Evolutionary conservation across 208 protist genomes (phyloP).

Genomic region (Crithidia brevicula): DNA sequence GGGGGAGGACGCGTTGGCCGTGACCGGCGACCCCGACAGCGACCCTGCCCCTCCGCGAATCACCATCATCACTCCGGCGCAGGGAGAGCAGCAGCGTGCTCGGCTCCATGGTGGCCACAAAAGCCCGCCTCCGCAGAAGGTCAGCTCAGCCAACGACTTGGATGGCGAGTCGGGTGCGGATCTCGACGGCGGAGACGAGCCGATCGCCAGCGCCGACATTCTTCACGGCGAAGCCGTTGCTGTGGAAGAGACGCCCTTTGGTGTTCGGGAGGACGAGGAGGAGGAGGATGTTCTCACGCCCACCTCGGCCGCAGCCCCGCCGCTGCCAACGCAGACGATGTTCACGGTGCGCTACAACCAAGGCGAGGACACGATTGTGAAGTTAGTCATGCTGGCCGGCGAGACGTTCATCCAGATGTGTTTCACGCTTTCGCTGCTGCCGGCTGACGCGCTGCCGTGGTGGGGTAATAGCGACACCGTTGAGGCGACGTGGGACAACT

Average conservation of each 20-base stretch:
- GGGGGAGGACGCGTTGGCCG: background rate
- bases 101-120: no score
- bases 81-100: background rate
- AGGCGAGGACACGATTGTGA: slow-evolving; percentile 79
- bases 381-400: slow-evolving; percentile 78
- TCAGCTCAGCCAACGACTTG: no score
- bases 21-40: slow-evolving; percentile 4
- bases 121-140: no score
- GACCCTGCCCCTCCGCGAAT: background rate
- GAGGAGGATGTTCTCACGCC: slow-evolving; percentile 14
- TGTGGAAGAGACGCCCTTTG: background rate
- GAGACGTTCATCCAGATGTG: slow-evolving; percentile 69
- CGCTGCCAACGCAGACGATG: slow-evolving; percentile 29
- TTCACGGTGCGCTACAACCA: slow-evolving; percentile 53
- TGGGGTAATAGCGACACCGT: slow-evolving; percentile 73
- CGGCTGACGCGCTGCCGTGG: slow-evolving; percentile 80
- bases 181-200: background rate
- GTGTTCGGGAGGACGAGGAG: slow-evolving; percentile 15
- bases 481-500: slow-evolving; percentile 63
- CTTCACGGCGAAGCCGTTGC: background rate
- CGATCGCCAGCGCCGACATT: background rate
- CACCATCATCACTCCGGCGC: slow-evolving; percentile 7
- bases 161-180: background rate
- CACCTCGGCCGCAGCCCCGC: slow-evolving; percentile 12
- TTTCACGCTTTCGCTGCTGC: slow-evolving; percentile 67